phyloP scores from a whole-genome alignment of 495 filamentous ascomycete genomes.

The Penicillium turbatum region DNA sequence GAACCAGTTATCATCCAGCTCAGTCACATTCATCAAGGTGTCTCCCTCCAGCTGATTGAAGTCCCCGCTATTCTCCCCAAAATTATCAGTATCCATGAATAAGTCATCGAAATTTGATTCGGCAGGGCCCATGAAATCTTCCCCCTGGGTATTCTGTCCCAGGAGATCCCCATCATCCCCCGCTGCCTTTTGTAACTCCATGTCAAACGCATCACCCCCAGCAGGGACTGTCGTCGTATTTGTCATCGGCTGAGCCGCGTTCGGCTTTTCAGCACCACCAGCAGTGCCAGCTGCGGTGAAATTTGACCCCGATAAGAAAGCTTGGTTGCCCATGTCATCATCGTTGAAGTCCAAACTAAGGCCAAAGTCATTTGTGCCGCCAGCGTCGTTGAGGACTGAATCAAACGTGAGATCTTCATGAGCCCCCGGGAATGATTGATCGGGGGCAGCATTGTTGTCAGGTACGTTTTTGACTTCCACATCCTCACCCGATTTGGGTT shows the following conservation, averaged over 20 bases:
- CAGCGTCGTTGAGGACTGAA: conserved; percentile 33
- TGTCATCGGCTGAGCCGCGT: conserved; percentile 26
- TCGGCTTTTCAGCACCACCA: conserved; percentile 18
- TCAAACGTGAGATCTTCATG: conserved; percentile 39
- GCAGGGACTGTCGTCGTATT: conserved; percentile 29
- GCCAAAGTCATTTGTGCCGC: conserved; percentile 38
- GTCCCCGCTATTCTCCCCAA: conserved; percentile 34
- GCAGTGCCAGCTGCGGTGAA: conserved; percentile 24
- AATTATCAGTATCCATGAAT: conserved; percentile 44
- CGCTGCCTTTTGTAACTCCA: conserved; percentile 36
- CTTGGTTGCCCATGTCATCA: conserved; percentile 43
- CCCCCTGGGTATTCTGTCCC: conserved; percentile 18
- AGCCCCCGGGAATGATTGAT: conserved; percentile 20
- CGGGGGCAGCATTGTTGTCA: conserved; percentile 9
- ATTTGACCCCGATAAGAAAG: conserved; percentile 37
- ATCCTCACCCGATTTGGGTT: conserved; percentile 14
- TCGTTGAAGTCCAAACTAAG: conserved; percentile 46
- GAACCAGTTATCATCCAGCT: conserved; percentile 47
- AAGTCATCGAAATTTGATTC: conserved; percentile 50
- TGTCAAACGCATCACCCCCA: conserved; percentile 42
- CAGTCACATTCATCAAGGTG: conserved; percentile 40
- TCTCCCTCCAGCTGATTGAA: conserved; percentile 40
- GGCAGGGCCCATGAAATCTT: conserved; percentile 44
- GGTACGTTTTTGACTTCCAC: conserved; percentile 25
- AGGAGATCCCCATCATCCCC: conserved; percentile 12